Conservation (phyloP, 1,139 yeast species). For the Blastobotrys elegans region DNA sequence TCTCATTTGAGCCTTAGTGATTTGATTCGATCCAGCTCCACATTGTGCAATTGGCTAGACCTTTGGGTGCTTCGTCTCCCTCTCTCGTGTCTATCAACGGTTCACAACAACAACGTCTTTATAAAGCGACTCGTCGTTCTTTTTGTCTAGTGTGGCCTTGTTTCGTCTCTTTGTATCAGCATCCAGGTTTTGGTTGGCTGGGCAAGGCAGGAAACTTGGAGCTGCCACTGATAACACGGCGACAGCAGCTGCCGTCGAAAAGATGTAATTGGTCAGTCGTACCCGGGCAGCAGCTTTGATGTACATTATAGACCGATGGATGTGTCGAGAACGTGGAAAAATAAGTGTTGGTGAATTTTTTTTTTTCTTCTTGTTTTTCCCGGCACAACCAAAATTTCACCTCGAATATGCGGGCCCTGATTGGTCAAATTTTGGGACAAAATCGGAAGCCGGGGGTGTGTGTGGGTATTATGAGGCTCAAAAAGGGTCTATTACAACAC, state of each 20-base stretch:
- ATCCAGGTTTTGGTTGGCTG: constrained; percentile 44
- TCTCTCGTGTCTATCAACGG: too few relatives aligned
- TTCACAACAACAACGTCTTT: constrained; percentile 5
- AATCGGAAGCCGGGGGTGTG: too few relatives aligned
- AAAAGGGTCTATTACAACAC: too few relatives aligned
- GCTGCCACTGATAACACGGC: constrained; percentile 68
- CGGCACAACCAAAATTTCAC: too few relatives aligned
- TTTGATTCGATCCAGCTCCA: too few relatives aligned
- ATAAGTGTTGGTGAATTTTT: too few relatives aligned
- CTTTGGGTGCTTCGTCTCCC: too few relatives aligned
- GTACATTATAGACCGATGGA: constrained; percentile 1
- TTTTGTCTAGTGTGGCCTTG: constrained; percentile 3
- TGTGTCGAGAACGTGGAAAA: background rate
- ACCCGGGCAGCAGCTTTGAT: constrained; percentile 54
- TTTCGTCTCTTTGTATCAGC: constrained; percentile 11
- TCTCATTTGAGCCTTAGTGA: too few relatives aligned
- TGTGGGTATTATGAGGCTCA: too few relatives aligned
- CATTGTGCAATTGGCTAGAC: too few relatives aligned
- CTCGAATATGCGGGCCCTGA: background rate
- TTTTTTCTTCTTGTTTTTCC: too few relatives aligned
- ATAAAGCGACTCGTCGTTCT: background rate
- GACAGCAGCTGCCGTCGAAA: constrained; percentile 69
- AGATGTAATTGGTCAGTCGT: constrained; percentile 58
- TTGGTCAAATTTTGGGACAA: background rate
- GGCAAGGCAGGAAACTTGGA: constrained; percentile 70